phyloP scores from a whole-genome alignment of 768 basidiomycete species.

The Kwoniella sp. region DNA sequence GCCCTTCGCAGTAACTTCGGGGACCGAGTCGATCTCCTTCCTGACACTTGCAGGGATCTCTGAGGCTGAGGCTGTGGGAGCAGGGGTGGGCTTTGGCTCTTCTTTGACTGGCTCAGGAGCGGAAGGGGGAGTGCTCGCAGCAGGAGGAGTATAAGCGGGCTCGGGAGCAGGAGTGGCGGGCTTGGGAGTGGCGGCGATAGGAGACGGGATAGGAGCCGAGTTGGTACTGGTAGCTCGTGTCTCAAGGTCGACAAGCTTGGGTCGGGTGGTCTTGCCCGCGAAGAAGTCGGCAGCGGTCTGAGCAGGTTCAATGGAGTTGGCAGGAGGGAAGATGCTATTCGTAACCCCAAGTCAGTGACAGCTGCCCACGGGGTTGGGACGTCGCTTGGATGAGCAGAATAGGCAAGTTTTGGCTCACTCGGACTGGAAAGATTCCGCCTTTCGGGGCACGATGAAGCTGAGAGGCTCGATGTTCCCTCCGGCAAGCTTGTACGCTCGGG shows the following conservation, averaged over 20 bases:
- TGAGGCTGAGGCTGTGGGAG: conserved; percentile 2
- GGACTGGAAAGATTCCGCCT: conserved; percentile 92
- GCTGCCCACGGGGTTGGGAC: conserved; percentile 8
- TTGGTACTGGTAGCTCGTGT: conserved; percentile 60
- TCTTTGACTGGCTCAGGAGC: conserved; percentile 22
- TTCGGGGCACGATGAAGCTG: conserved; percentile 91
- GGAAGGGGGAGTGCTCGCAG: conserved; percentile 5
- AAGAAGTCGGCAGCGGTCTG: conserved; percentile 85
- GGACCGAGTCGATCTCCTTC: conserved; percentile 27
- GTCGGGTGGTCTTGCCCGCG: conserved; percentile 72
- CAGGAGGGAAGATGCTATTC: conserved; percentile 79
- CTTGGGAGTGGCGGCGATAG: conserved; percentile 24
- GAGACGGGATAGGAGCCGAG: conserved; percentile 48
- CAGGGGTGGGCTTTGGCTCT: conserved; percentile 15
- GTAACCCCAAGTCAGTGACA: background rate
- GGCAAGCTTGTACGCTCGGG: conserved; percentile 85
- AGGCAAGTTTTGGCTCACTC: conserved; percentile 58
- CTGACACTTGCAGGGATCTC: conserved; percentile 8
- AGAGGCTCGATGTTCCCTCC: conserved; percentile 79
- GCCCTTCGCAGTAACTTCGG: conserved; percentile 28
- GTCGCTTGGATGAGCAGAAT: background rate
- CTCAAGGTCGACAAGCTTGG: conserved; percentile 78
- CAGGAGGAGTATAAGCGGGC: conserved; percentile 20
- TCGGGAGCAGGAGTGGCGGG: conserved; percentile 25
- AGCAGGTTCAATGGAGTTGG: conserved; percentile 76